Conservation (phyloP, 2,329 filamentous ascomycete genomes). For the Macrophomina pseudophaseolina region DNA sequence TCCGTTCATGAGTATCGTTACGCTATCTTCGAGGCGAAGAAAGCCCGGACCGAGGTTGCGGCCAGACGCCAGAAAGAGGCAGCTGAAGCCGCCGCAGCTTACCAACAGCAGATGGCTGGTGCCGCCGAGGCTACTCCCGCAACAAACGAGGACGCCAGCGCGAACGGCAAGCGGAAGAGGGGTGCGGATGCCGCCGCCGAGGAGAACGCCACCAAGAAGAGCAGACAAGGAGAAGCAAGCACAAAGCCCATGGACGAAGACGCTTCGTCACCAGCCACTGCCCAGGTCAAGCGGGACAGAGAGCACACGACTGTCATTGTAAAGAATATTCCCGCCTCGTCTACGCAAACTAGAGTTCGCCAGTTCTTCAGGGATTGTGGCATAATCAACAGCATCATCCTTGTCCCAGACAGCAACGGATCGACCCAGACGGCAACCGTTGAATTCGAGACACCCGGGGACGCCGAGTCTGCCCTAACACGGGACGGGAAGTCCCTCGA, state of each 20-base stretch:
- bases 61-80: slow-evolving; percentile 71
- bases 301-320: slow-evolving; percentile 89
- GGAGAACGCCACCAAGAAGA: slow-evolving; percentile 69
- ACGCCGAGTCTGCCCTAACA: slow-evolving; percentile 79
- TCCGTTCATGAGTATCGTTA: slow-evolving; percentile 74
- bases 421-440: slow-evolving; percentile 72
- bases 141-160: slow-evolving; percentile 32
- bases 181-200: slow-evolving; percentile 61
- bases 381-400: slow-evolving; percentile 75
- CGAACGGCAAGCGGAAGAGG: slow-evolving; percentile 73
- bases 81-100: slow-evolving; percentile 57
- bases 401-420: slow-evolving; percentile 63
- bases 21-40: slow-evolving; percentile 75
- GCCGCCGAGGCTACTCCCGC: slow-evolving; percentile 27
- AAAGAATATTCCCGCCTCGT: slow-evolving; percentile 72
- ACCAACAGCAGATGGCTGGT: slow-evolving; percentile 38
- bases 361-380: slow-evolving; percentile 95
- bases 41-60: slow-evolving; percentile 66
- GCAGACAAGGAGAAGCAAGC: slow-evolving; percentile 51
- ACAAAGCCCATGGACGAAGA: slow-evolving; percentile 28
- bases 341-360: slow-evolving; percentile 73
- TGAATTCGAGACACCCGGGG: slow-evolving; percentile 82
- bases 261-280: slow-evolving; percentile 18
- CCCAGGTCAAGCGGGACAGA: slow-evolving; percentile 67
- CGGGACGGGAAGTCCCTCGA: slow-evolving; percentile 81